Evolutionary conservation across 805 yeast species (phyloP).

Genomic region (Myxozyma geophila): DNA sequence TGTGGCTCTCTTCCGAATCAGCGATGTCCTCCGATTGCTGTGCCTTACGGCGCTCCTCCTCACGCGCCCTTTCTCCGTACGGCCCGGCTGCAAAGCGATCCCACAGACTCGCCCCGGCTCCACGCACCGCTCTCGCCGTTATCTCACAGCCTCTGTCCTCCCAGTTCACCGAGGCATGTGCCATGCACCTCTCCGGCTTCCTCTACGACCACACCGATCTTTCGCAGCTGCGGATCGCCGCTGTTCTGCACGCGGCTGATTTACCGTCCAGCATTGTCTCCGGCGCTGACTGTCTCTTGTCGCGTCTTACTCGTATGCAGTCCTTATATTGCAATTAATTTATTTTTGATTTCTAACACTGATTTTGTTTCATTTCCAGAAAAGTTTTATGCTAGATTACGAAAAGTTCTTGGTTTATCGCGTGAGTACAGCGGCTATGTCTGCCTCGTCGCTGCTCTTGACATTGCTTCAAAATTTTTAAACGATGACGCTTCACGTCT

Average conservation of each 20-base stretch:
- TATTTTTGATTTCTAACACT: not conserved
- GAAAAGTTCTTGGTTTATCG: conserved; percentile 1
- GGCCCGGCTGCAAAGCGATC: not conserved
- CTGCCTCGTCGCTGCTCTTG: conserved; percentile 10
- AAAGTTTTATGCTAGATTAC: not conserved
- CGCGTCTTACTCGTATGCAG: conserved; percentile 8
- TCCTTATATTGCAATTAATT: not conserved
- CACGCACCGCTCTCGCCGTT: not conserved
- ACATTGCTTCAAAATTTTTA: conserved; percentile 12
- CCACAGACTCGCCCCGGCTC: not conserved
- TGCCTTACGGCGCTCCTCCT: conserved; percentile 17
- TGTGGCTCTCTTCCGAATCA: not conserved
- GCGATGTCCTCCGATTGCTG: conserved; percentile 11
- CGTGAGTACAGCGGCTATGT: conserved; percentile 4
- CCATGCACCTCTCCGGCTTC: conserved; percentile 16
- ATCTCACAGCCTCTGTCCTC: not conserved
- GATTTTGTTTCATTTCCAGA: not conserved
- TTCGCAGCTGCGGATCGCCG: not conserved
- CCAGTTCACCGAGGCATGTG: conserved; percentile 6
- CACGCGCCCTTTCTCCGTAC: conserved; percentile 14
- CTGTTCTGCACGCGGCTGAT: not conserved
- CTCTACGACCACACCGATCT: conserved; percentile 6
- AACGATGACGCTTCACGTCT: conserved; percentile 11
- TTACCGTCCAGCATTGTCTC: conserved; percentile 4
- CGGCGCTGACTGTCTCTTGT: conserved; percentile 15